Evolutionary conservation across 169 alveolate genomes (phyloP).

Genomic region (Eimeria necatrix): DNA sequence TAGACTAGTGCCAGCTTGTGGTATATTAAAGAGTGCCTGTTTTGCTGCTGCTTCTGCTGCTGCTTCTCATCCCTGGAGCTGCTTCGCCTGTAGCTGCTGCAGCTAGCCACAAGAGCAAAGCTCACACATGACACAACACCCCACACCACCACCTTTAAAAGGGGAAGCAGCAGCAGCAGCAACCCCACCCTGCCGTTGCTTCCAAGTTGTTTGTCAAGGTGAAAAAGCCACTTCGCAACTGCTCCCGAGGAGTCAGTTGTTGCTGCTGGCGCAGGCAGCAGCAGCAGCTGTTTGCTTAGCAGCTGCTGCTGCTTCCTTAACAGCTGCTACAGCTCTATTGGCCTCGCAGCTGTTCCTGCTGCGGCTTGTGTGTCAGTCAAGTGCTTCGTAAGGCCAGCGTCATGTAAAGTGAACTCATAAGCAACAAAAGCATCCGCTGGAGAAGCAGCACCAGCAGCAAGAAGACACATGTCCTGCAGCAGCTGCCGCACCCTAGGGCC

Average conservation of each 20-base stretch:
- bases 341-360: neutral
- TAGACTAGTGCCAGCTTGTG: too few species aligned
- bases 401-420: slow-evolving; percentile 65
- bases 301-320: neutral
- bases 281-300: neutral
- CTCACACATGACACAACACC: neutral
- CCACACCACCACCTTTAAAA: neutral
- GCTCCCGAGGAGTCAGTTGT: too few species aligned
- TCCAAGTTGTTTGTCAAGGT: too few species aligned
- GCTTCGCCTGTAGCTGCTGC: neutral
- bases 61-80: neutral
- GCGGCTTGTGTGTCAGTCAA: neutral
- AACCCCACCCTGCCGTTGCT: neutral
- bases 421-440: slow-evolving; percentile 75
- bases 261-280: neutral
- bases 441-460: slow-evolving; percentile 34
- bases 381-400: neutral
- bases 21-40: neutral
- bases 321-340: slow-evolving; percentile 25
- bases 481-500: slow-evolving; percentile 73
- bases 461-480: slow-evolving; percentile 73
- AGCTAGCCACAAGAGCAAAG: neutral
- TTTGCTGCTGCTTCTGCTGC: slow-evolving; percentile 34
- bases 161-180: slow-evolving; percentile 29
- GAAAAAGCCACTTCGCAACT: too few species aligned